Base-by-base conservation (phyloP, 352 stramenopile genomes). In the Albugo candida region DNA sequence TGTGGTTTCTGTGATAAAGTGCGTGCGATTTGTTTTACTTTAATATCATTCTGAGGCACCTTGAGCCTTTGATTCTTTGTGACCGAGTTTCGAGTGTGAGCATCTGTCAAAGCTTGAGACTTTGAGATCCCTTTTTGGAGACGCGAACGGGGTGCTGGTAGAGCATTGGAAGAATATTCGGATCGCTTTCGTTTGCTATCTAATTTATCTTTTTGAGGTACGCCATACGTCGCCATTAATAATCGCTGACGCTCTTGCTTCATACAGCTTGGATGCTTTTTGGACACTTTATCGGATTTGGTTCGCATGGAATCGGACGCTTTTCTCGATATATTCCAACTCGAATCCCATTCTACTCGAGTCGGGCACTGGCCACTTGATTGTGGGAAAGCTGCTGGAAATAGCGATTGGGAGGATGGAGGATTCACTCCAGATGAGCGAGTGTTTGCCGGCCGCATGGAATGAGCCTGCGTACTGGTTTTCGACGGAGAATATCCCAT, bases 181-280 rank as follows among this genome's bases (percentile, higher is more conserved):
- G 35, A 43, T 42, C 60, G 36, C n/a, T 53, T 27, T 20, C 53
- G 49, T 17, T 58, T 56, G 11, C 46, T 43, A 35, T 63, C 56
- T 11, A 85, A 59, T 31, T 31, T 31, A 31, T 31, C 24, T 8
- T 31, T 31, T 31, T 31, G 24, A 31, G 24, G 24, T 8, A 31
- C 8, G 1, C 70, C 73, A 41, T 85, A 85, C 3, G 70, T 75
- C 21, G 81, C 70, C 37, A 83, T 76, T 2, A 85, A 54, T 21
- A 73, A 54, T 1, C 61, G 67, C 27, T 81, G 67, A 1, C 63
- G 55, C 14, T 77, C 68, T 38, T 78, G 60, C 24, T 74, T 77
- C 0, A 65, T 61, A 45, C 35, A 49, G 55, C 45, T 63, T 66
- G 6, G 48, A 55, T 14, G 64, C 65, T 19, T 51, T 43, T 49